Percentiles rank a stretch among this genome's conserved stretches.
Evolutionary conservation across 2,329 filamentous ascomycete species (phyloP).

Genomic region (Paecilomyces formosus): DNA sequence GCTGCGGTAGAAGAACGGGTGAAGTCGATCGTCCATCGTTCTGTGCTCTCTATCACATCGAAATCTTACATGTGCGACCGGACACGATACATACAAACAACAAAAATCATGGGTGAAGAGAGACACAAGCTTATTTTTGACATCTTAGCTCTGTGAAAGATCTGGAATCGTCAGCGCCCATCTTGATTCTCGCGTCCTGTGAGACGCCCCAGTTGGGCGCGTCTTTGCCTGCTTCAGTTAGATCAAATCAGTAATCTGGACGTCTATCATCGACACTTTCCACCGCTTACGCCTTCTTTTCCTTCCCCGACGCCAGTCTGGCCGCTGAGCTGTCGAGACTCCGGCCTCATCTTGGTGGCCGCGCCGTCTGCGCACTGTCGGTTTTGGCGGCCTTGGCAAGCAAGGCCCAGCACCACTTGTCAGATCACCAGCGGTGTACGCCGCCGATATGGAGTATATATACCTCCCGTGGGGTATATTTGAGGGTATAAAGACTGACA

Average conservation of each 20-base stretch:
- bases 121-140: not conserved
- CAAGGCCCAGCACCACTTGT: not conserved
- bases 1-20: not conserved
- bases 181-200: not conserved
- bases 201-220: not conserved
- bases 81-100: not conserved
- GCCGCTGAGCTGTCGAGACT: not conserved
- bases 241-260: not conserved
- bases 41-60: not conserved
- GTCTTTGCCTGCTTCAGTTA: not conserved
- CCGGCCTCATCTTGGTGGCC: not conserved
- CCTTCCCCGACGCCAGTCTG: not conserved
- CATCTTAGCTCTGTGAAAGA: not conserved
- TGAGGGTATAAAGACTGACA: not conserved
- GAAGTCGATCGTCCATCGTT: not conserved
- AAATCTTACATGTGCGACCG: not conserved
- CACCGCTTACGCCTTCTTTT: not conserved
- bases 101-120: not conserved
- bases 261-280: not conserved
- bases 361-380: not conserved
- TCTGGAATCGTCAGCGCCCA: not conserved
- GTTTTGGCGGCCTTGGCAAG: not conserved
- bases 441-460: not conserved
- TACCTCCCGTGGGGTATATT: not conserved
- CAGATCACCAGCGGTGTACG: not conserved